Base-by-base conservation (phyloP, 73 alveolate species). In the Tetrahymena elliotti region DNA sequence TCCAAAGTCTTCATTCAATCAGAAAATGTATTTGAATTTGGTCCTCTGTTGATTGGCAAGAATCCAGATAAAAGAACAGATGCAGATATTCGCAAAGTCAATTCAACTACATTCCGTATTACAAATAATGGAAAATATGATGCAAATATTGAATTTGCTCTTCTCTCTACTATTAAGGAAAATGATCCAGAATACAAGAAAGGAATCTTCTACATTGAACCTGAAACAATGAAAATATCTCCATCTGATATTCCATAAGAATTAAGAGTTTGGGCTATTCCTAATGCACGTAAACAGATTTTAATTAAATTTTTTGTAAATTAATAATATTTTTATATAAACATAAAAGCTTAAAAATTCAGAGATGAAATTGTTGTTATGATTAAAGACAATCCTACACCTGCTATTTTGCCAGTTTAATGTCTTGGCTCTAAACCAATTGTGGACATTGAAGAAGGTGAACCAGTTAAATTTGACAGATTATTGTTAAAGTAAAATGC, bases 331-430 rank as follows among this genome's bases (percentile, higher is more conserved):
- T n/a, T n/a, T n/a, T n/a, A n/a, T n/a, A n/a, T n/a, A n/a, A n/a
- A n/a, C n/a, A n/a, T 12, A 2, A 96, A 98, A 95, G 98, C 97
- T 84, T 96, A 98, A 41, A 97, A 95, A 93, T 99, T 97, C 95
- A 98, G 98, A 94, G 99, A 99, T 96, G 99, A 98, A 88, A 96
- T 99, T 83, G 97, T 99, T n/a, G 98, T 99, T 38, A 95, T 98
- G 94, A 98, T 99, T 53, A 98, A 99, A 95, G 99, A 99, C 94
- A 99, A 99, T 94, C 99, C 99, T 24, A 97, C 97, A 82, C 99
- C 99, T 34, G 99, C 98, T 18, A 98, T 99, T 52, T 98, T 99
- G 38, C 97, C 98, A 33, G 95, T 99, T 38, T 93, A 95, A 34
- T 99, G 99, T 83, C 97, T 96, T 53, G 99, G 99, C 35, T 98